A percentile compares a stretch with the other conserved stretches of the same genome.
phyloP scores from a whole-genome alignment of 2,329 filamentous ascomycete species.

The Myriosclerotinia curreyana region DNA sequence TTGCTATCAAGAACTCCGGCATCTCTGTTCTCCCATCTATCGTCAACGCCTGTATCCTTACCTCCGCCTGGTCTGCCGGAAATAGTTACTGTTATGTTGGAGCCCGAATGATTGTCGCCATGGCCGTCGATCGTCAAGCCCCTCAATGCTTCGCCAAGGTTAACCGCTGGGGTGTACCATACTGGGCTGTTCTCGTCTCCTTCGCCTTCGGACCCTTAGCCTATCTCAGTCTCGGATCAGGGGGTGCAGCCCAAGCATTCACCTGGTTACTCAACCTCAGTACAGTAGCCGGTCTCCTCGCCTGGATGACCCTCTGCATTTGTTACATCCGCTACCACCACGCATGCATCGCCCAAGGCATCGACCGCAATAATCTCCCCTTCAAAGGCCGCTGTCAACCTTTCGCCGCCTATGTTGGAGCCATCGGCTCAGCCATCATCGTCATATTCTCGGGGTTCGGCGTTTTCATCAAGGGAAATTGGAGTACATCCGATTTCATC shows the following conservation, averaged over 20 bases:
- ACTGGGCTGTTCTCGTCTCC: slow-evolving; percentile 53
- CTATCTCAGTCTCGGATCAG: slow-evolving; percentile 61
- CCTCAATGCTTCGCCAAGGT: slow-evolving; percentile 55
- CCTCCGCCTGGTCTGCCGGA: slow-evolving; percentile 60
- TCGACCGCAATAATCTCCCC: slow-evolving; percentile 51
- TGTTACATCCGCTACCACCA: slow-evolving; percentile 58
- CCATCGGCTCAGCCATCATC: slow-evolving; percentile 42
- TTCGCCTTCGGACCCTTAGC: slow-evolving; percentile 47
- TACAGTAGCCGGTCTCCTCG: slow-evolving; percentile 60
- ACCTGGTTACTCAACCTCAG: slow-evolving; percentile 65
- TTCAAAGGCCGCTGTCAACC: slow-evolving; percentile 56
- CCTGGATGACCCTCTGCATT: slow-evolving; percentile 58
- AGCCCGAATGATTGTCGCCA: slow-evolving; percentile 65
- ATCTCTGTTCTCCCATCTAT: slow-evolving; percentile 66
- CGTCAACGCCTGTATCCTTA: slow-evolving; percentile 66
- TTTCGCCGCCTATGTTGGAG: slow-evolving; percentile 47
- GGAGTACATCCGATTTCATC: slow-evolving; percentile 57
- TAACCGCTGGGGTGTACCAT: slow-evolving; percentile 56
- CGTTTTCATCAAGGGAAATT: slow-evolving; percentile 59
- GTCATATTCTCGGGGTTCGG: slow-evolving; percentile 69
- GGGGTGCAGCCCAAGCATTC: slow-evolving; percentile 51
- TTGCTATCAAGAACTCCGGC: slow-evolving; percentile 66
- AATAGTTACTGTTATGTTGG: slow-evolving; percentile 63
- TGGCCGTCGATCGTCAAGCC: slow-evolving; percentile 65
- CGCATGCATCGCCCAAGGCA: slow-evolving; percentile 55